Evolutionary conservation across 1,284 basidiomycete genomes (phyloP), one percentile per base, ranked within the genome.

Genomic region (Entoloma clypeatum): DNA sequence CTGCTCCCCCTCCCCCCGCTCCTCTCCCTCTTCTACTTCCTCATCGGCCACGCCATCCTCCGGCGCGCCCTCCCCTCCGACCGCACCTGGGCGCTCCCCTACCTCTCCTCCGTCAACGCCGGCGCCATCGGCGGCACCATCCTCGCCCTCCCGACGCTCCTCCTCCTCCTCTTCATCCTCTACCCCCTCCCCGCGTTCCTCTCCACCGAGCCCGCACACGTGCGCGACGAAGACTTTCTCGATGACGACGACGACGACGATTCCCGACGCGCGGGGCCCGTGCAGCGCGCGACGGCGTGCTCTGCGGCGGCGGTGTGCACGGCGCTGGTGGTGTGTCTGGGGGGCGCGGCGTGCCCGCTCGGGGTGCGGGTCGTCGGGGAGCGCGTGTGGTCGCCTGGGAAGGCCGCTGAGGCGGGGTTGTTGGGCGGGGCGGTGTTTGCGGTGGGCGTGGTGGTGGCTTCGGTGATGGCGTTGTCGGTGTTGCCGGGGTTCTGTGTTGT

Each of bases 1-100:
- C 59, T 60, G 43, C 47, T 63, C 9, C 60, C 61, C 2, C 24
- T 62, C 9, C 57, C 59, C 14, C 58, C 59, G 6, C 36, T 60
- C 7, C 41, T 64, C 18, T 52, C 60, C 5, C 29, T 61, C 14
- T 35, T 60, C 1, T 60, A 60, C 39, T 34, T 59, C 21, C 44
- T 53, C 1, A 42, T 50, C 4, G 58, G 60, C 3, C 58, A 63
- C 36, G 53, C 50, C 36, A 49, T 63, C 42, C 51, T 64, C 7
- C 42, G 23, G 4, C 18, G 14, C 33, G 36, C 42, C 40, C 27
- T 13, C 26, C 5, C 18, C 10, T 38, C 36, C 8, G 31, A 27
- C 14, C 16, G 18, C 10, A 4, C 18, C 13, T 39, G 33, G 24
- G 36, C 29, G 18, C 34, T 46, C 7, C 39, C 52, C 13, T 33